These are phyloP conservation scores for Wickerhamomyces sp. DNA, from an alignment of 1,139 yeast genomes.

Conservation along the genomic window DNA sequence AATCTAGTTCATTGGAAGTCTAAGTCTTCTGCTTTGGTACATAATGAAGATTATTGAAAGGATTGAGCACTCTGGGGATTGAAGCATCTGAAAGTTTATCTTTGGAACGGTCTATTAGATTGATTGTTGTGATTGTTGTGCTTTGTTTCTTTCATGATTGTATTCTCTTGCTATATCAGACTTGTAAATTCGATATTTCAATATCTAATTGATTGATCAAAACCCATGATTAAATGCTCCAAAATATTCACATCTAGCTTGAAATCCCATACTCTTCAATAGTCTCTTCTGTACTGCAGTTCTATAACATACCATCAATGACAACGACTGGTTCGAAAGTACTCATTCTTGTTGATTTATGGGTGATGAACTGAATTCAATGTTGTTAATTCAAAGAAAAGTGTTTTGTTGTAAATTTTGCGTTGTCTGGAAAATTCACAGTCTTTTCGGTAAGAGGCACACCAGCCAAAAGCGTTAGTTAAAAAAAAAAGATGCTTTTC, in stretches of 20 bases:
- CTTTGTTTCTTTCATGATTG: too few species aligned
- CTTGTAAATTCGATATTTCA: too few species aligned
- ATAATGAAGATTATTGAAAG: too few species aligned
- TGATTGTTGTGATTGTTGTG: too few species aligned
- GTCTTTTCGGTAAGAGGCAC: slow-evolving; percentile 1
- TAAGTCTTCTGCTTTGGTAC: not conserved
- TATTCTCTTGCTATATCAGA: too few species aligned
- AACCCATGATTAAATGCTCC: too few species aligned
- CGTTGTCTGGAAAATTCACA: slow-evolving; percentile 1
- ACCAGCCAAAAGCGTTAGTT: not conserved
- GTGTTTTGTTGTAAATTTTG: slow-evolving; percentile 3
- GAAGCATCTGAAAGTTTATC: too few species aligned
- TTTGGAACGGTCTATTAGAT: too few species aligned
- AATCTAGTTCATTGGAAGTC: not conserved
- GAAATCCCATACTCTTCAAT: not conserved
- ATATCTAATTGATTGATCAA: too few species aligned
- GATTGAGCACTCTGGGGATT: too few species aligned
- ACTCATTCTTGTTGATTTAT: slow-evolving; percentile 47
- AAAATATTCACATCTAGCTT: not conserved
- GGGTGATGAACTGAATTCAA: not conserved
- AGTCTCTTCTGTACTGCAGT: slow-evolving; percentile 1
- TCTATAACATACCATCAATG: slow-evolving; percentile 67
- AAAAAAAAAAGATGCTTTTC: not conserved
- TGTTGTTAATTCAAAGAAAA: slow-evolving; percentile 2
- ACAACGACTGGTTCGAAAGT: slow-evolving; percentile 95